Evolutionary conservation across 495 filamentous ascomycete genomes (phyloP).

Genomic region (Penicillium coffeae): DNA sequence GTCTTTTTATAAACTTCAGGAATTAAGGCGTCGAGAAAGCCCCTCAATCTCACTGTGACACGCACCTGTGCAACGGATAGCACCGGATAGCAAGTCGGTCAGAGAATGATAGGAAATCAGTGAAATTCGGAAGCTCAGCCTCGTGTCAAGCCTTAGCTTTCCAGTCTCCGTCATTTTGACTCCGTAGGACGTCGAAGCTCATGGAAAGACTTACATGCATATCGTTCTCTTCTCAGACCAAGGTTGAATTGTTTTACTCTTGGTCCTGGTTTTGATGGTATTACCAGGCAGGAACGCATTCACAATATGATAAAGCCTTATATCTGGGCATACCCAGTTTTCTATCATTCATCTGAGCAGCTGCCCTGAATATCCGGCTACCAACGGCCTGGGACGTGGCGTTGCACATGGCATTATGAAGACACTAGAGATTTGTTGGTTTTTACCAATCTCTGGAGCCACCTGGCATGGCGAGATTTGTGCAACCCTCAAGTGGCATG

Average conservation of each 20-base stretch:
- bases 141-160: conserved; percentile 5
- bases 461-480: conserved; percentile 5
- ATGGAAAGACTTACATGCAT: no score
- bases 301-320: no score
- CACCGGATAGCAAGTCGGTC: conserved; percentile 9
- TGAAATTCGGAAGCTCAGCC: conserved; percentile 6
- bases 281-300: no score
- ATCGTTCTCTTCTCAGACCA: no score
- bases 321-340: neutral
- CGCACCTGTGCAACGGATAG: conserved; percentile 19
- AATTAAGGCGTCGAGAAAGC: conserved; percentile 8
- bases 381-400: conserved; percentile 7
- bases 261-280: no score
- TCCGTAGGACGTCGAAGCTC: no score
- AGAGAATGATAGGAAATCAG: conserved; percentile 7
- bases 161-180: no score
- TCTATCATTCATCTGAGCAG: conserved; percentile 13
- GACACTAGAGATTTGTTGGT: neutral
- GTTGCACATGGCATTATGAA: conserved; percentile 2
- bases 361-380: conserved; percentile 2
- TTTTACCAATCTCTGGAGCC: neutral
- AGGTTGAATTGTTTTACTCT: no score
- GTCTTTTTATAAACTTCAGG: conserved; percentile 2
- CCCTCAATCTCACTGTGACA: conserved; percentile 25
- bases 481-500: neutral